Conservation (phyloP, 257 asterid species). For the Fraxinus quadrangulata region DNA sequence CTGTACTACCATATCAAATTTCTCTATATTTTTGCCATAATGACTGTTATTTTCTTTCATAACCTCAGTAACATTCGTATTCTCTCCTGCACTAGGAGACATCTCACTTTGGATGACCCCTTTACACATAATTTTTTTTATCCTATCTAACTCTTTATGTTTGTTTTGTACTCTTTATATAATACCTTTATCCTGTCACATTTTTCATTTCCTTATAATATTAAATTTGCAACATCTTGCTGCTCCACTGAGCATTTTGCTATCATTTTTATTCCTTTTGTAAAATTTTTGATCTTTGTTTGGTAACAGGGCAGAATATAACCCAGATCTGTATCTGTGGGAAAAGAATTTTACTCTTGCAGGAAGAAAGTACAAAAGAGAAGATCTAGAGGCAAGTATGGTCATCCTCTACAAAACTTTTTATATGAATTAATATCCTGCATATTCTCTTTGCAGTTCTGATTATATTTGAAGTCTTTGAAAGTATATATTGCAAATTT, state of each 20-base stretch:
- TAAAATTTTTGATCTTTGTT: constrained; percentile 22
- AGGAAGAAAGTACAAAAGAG: constrained; percentile 76
- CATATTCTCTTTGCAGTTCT: constrained; percentile 13
- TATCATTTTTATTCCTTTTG: constrained; percentile 7
- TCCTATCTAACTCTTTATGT: not conserved
- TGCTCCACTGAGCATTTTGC: constrained; percentile 15
- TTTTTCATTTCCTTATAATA: constrained; percentile 12
- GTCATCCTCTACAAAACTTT: constrained; percentile 51
- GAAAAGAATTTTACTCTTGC: constrained; percentile 84
- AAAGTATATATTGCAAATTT: constrained; percentile 29
- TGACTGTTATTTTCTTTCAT: constrained; percentile 5
- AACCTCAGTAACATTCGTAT: not conserved
- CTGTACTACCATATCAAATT: constrained; percentile 4
- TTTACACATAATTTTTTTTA: not conserved
- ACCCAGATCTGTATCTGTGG: constrained; percentile 89
- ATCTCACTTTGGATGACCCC: not conserved
- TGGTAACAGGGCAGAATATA: constrained; percentile 83
- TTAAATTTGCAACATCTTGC: constrained; percentile 13
- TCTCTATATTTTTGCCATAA: not conserved
- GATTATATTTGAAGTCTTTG: constrained; percentile 21
- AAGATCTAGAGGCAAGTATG: constrained; percentile 99
- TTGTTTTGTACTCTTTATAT: not conserved
- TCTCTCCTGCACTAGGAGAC: not conserved
- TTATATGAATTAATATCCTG: constrained; percentile 15
- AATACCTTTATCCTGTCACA: not conserved